Evolutionary conservation across 768 basidiomycete species (phyloP).

Genomic region (Strobilomyces confusus): DNA sequence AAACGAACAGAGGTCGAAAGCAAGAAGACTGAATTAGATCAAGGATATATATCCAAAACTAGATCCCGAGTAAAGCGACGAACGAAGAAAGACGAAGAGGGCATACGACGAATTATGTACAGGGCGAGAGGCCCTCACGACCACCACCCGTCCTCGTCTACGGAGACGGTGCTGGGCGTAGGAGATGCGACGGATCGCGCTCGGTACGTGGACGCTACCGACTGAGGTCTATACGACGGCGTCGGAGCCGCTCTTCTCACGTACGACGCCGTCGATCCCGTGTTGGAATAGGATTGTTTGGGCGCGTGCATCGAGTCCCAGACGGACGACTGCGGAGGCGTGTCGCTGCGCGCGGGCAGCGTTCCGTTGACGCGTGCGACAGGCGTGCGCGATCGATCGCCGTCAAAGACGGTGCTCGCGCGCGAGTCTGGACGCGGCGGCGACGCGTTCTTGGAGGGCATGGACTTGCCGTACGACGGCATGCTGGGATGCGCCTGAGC

Average conservation of each 20-base stretch:
- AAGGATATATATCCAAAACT: conserved; percentile 16
- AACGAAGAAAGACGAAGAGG: neutral
- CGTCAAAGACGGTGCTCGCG: conserved; percentile 56
- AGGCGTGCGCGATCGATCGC: conserved; percentile 50
- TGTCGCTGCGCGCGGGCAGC: conserved; percentile 34
- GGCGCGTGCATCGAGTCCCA: conserved; percentile 72
- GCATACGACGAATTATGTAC: conserved; percentile 7
- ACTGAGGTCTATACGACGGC: conserved; percentile 32
- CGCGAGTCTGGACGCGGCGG: conserved; percentile 73
- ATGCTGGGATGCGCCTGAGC: conserved; percentile 26
- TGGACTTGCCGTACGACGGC: conserved; percentile 39
- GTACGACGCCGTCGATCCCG: conserved; percentile 12
- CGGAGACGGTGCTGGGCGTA: conserved; percentile 71
- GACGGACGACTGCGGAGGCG: conserved; percentile 56
- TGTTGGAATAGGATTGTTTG: conserved; percentile 21
- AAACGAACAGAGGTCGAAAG: neutral
- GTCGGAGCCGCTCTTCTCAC: conserved; percentile 19
- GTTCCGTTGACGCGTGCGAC: conserved; percentile 37
- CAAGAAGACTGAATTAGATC: conserved; percentile 19
- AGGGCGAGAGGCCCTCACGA: conserved; percentile 30
- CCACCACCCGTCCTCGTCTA: conserved; percentile 80
- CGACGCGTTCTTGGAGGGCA: conserved; percentile 32
- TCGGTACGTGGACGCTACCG: conserved; percentile 47
- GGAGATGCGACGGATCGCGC: conserved; percentile 54
- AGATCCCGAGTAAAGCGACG: conserved; percentile 10